Conservation (phyloP, 805 yeast species). For the Barnettozyma vustinii region DNA sequence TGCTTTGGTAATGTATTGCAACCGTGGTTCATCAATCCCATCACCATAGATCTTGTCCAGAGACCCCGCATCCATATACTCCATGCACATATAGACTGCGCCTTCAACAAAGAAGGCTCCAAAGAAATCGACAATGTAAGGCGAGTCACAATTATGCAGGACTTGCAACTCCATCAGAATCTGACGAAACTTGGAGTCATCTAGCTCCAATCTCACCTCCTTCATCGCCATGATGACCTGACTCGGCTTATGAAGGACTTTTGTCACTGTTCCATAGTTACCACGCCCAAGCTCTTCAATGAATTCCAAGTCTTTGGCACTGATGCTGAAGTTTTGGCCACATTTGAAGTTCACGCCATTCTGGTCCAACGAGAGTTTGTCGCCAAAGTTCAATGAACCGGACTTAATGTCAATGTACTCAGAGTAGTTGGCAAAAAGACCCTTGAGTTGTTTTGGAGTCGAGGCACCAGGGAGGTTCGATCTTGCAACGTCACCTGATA, state of each 20-base stretch:
- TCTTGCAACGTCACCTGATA: not conserved
- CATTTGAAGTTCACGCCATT: slow-evolving; percentile 87
- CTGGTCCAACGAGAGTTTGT: slow-evolving; percentile 87
- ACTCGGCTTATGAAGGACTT: slow-evolving; percentile 90
- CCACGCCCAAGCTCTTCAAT: slow-evolving; percentile 92
- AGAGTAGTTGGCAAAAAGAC: slow-evolving; percentile 77
- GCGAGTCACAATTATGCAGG: slow-evolving; percentile 84
- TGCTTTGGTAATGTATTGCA: slow-evolving; percentile 74
- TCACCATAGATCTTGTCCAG: slow-evolving; percentile 76
- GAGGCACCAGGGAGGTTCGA: not conserved
- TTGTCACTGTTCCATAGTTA: slow-evolving; percentile 92
- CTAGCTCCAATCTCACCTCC: slow-evolving; percentile 88
- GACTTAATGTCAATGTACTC: slow-evolving; percentile 88
- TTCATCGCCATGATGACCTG: slow-evolving; percentile 95
- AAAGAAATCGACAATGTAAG: slow-evolving; percentile 90
- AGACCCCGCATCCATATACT: slow-evolving; percentile 95
- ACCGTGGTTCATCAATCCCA: slow-evolving; percentile 71
- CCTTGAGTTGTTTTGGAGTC: slow-evolving; percentile 34
- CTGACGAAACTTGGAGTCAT: slow-evolving; percentile 89
- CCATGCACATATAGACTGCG: slow-evolving; percentile 97
- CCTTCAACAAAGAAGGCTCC: slow-evolving; percentile 98
- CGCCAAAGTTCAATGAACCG: slow-evolving; percentile 87
- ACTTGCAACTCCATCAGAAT: slow-evolving; percentile 95
- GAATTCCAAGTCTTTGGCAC: slow-evolving; percentile 76
- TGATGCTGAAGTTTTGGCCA: slow-evolving; percentile 82